A percentile compares a stretch with the other conserved stretches of the same genome.
phyloP scores from a whole-genome alignment of 768 basidiomycete genomes.

The Leccinellum rugosiceps region DNA sequence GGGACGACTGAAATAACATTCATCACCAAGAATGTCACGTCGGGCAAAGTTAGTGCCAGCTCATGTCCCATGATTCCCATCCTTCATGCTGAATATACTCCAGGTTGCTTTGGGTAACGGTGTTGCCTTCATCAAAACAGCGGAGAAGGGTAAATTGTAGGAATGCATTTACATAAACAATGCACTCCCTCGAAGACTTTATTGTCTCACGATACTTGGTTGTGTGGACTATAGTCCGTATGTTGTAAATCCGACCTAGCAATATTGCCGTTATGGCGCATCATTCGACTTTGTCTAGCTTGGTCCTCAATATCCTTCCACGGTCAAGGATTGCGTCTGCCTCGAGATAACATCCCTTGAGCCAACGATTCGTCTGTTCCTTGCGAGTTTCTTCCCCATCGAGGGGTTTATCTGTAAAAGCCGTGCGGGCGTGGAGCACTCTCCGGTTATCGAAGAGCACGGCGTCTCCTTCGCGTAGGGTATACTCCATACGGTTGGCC shows the following conservation, averaged over 20 bases:
- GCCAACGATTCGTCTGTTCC: slow-evolving; percentile 69
- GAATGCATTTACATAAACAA: not conserved
- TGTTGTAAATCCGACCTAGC: not conserved
- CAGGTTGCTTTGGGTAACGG: slow-evolving; percentile 58
- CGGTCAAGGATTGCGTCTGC: slow-evolving; percentile 62
- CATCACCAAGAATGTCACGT: slow-evolving; percentile 54
- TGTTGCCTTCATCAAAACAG: slow-evolving; percentile 59
- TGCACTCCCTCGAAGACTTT: not conserved
- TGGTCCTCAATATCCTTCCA: slow-evolving; percentile 47
- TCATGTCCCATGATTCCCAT: not conserved
- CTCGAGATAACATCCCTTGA: slow-evolving; percentile 86
- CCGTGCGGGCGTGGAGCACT: slow-evolving; percentile 82
- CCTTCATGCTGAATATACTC: not conserved
- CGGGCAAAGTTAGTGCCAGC: slow-evolving; percentile 48
- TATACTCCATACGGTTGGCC: slow-evolving; percentile 54
- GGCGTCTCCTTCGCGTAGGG: slow-evolving; percentile 76
- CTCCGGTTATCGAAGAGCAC: slow-evolving; percentile 92
- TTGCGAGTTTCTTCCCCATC: slow-evolving; percentile 34
- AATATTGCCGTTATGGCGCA: not conserved
- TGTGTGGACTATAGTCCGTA: not conserved
- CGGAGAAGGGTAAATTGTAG: slow-evolving; percentile 43
- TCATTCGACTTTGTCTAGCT: slow-evolving; percentile 7
- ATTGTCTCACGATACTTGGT: not conserved
- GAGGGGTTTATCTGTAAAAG: slow-evolving; percentile 48
- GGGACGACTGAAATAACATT: slow-evolving; percentile 61